Conservation (phyloP, 805 yeast species). For the Candida lessepsii region DNA sequence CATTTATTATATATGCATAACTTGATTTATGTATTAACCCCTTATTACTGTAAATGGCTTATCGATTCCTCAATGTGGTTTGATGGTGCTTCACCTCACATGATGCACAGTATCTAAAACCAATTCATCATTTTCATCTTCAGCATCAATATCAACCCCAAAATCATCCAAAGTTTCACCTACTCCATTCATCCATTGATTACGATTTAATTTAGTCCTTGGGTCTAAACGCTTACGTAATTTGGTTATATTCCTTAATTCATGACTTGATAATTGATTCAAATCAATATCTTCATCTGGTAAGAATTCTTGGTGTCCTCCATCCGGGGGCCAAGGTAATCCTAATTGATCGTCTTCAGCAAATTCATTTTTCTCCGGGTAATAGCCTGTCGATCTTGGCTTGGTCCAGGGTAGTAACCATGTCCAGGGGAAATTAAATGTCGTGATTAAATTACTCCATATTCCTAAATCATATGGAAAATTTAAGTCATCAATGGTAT, state of each 20-base stretch:
- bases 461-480: conserved; percentile 84
- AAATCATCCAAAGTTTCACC: conserved; percentile 86
- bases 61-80: too few relatives aligned
- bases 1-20: too few relatives aligned
- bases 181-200: conserved; percentile 67
- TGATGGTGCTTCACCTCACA: too few relatives aligned
- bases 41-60: too few relatives aligned
- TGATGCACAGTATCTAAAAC: too few relatives aligned
- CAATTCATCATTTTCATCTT: conserved; percentile 24
- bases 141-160: conserved; percentile 81
- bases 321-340: conserved; percentile 94
- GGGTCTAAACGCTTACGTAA: conserved; percentile 38
- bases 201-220: conserved; percentile 35
- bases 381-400: conserved; percentile 60
- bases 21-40: too few relatives aligned
- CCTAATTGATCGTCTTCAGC: conserved; percentile 56
- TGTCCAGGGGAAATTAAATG: conserved; percentile 60
- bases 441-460: conserved; percentile 47
- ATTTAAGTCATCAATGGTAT: conserved; percentile 61
- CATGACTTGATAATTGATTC: conserved; percentile 13
- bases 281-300: conserved; percentile 19
- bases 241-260: conserved; percentile 19
- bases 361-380: conserved; percentile 54
- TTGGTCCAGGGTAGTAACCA: conserved; percentile 76
- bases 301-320: conserved; percentile 47